Base-by-base conservation (phyloP, 129 eudicot genomes). In the Artemisia argyi region DNA sequence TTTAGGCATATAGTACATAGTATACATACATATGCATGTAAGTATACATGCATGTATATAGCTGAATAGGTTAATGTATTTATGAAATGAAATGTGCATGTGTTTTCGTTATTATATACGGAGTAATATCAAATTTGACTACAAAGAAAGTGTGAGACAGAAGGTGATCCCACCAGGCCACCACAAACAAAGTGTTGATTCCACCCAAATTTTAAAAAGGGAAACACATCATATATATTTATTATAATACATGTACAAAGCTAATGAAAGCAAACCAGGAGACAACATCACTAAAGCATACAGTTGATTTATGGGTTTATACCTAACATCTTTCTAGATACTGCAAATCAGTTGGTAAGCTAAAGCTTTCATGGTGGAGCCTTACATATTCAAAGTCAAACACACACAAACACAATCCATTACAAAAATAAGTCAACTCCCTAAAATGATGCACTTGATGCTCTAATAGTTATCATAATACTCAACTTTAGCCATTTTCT, bases 331-430 rank as follows among this genome's bases (percentile, higher is more conserved):
- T 70, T 77, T 19, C 16, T 50, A 77, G 57, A 77, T 62, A 39
- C 61, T 69, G 46, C 72, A 77, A 61, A 69, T 77, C 65, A 70
- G 48, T 42, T 48, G 74, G 61, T 71, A 20, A 71, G 39, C 71
- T 69, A 61, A 77, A 77, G 58, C 58, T 62, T 77, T 54, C 72
- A 71, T 16, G 20, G 82, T 78, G 77, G 73, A 55, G 73, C 77
- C 77, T 64, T 71, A 71, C 68, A 57, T 30, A 64, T 64, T 76
- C 77, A 71, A 78, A 78, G 82, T 78, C 82, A 78, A 78, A 78
- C 46, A 39, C 44, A 35, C 46, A 39, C 46, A 39, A 39, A 39
- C 46, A 39, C 46, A 39, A 39, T 39, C 46, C 46, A 39, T 39
- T 7, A 39, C 46, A 7, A 39, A 7, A 39, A 39, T 6, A 39